These are phyloP conservation scores for Pseudocercospora vitis DNA, from an alignment of 2,329 filamentous ascomycete species.

Conservation along the genomic window DNA sequence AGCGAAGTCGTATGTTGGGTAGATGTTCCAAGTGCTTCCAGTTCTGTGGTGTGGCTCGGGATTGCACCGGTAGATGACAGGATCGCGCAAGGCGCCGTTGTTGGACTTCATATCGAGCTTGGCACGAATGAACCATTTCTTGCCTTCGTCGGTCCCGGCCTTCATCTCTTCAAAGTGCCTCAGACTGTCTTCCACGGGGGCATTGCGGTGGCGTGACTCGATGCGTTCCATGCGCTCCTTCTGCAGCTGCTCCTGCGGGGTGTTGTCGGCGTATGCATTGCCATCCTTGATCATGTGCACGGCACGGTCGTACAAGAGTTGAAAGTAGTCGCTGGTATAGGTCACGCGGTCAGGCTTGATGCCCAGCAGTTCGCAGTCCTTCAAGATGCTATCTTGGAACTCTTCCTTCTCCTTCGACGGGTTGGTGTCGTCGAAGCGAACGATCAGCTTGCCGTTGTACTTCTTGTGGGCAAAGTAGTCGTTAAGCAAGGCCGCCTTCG, in stretches of 20 bases:
- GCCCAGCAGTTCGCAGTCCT: slow-evolving; percentile 87
- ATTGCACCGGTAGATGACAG: slow-evolving; percentile 96
- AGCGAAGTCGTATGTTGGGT: slow-evolving; percentile 84
- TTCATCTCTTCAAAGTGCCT: slow-evolving; percentile 93
- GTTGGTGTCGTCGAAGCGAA: slow-evolving; percentile 97
- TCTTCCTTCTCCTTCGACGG: slow-evolving; percentile 96
- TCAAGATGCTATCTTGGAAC: slow-evolving; percentile 88
- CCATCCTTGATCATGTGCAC: slow-evolving; percentile 82
- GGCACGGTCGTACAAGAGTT: slow-evolving; percentile 83
- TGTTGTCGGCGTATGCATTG: slow-evolving; percentile 92
- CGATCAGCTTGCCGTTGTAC: slow-evolving; percentile 84
- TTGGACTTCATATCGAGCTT: slow-evolving; percentile 89
- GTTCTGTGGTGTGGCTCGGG: slow-evolving; percentile 72
- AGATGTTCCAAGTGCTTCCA: slow-evolving; percentile 77
- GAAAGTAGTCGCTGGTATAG: slow-evolving; percentile 94
- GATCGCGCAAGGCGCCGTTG: slow-evolving; percentile 94
- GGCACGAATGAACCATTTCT: slow-evolving; percentile 86
- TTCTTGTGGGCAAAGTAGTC: slow-evolving; percentile 96
- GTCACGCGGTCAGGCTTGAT: slow-evolving; percentile 84
- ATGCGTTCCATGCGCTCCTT: slow-evolving; percentile 81
- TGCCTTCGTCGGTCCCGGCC: slow-evolving; percentile 73
- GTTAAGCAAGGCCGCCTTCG: slow-evolving; percentile 88
- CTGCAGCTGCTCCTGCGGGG: slow-evolving; percentile 83
- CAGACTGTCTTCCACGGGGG: slow-evolving; percentile 77
- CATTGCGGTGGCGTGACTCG: slow-evolving; percentile 76